phyloP scores from a whole-genome alignment of 495 filamentous ascomycete genomes.

The Xylaria sp. region DNA sequence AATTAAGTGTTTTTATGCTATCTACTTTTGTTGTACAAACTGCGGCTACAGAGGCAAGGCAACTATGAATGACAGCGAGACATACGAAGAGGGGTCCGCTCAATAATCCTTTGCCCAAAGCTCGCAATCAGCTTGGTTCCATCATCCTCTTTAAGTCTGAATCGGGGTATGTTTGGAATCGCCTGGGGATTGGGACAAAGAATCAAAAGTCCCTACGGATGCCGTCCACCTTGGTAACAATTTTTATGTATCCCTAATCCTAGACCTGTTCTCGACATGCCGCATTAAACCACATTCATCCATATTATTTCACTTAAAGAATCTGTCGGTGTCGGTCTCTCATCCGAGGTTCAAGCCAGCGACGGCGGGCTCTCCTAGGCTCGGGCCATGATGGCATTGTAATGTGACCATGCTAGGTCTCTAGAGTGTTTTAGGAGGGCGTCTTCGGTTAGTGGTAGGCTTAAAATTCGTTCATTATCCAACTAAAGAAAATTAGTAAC shows the following conservation, averaged over 20 bases:
- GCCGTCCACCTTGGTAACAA: slow-evolving; percentile 2
- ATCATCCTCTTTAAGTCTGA: not conserved
- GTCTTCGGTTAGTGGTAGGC: slow-evolving; percentile 76
- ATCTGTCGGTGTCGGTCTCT: not conserved
- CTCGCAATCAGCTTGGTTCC: slow-evolving; percentile 8
- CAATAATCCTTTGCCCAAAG: not conserved
- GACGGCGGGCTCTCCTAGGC: slow-evolving; percentile 23
- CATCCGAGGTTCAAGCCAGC: not conserved
- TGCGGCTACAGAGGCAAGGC: not conserved
- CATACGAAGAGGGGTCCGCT: not conserved
- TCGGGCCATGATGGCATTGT: slow-evolving; percentile 42
- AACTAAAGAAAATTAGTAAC: slow-evolving; percentile 38
- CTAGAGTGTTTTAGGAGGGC: slow-evolving; percentile 69
- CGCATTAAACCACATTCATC: not conserved
- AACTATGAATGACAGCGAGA: slow-evolving; percentile 1
- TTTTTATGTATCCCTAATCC: not conserved
- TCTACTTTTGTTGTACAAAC: slow-evolving; percentile 26
- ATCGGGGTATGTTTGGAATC: not conserved
- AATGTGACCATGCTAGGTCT: slow-evolving; percentile 73
- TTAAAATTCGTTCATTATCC: slow-evolving; percentile 60
- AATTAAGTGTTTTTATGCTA: slow-evolving; percentile 24
- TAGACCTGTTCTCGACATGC: not conserved
- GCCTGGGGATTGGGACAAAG: not conserved
- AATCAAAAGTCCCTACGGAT: not conserved
- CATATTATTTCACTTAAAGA: not conserved